phyloP scores from a whole-genome alignment of 1,284 basidiomycete species.

The Leccinum glutinopallens region DNA sequence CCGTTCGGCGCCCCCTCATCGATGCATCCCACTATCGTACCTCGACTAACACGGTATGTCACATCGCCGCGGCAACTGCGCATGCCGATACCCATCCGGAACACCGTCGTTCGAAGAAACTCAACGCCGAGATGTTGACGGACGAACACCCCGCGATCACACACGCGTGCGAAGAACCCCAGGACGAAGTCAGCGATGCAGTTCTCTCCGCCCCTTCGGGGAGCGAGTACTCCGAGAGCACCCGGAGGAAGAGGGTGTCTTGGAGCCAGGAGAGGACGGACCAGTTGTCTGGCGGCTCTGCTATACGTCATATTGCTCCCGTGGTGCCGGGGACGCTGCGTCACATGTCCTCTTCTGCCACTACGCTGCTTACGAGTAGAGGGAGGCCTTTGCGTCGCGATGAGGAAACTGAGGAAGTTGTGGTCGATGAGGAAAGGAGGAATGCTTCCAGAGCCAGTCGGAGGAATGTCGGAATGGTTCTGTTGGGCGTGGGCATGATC shows the following conservation, averaged over 20 bases:
- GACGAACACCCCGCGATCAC: constrained; percentile 21
- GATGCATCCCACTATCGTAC: constrained; percentile 68
- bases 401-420: constrained; percentile 30
- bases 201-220: constrained; percentile 58
- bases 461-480: constrained; percentile 69
- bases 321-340: constrained; percentile 37
- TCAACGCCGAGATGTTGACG: constrained; percentile 21
- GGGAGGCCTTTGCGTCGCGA: constrained; percentile 51
- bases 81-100: constrained; percentile 50
- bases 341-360: constrained; percentile 30
- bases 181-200: constrained; percentile 54
- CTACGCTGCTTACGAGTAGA: constrained; percentile 36
- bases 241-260: constrained; percentile 57
- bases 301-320: constrained; percentile 34
- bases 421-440: constrained; percentile 33
- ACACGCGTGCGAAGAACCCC: constrained; percentile 38
- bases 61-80: constrained; percentile 66
- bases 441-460: constrained; percentile 61
- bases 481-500: constrained; percentile 69
- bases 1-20: constrained; percentile 46
- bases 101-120: constrained; percentile 27
- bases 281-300: constrained; percentile 43
- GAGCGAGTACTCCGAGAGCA: constrained; percentile 72
- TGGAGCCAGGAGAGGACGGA: constrained; percentile 65
- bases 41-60: constrained; percentile 64